Evolutionary conservation across 768 basidiomycete genomes (phyloP).

Genomic region (Lepiota subincarnata): DNA sequence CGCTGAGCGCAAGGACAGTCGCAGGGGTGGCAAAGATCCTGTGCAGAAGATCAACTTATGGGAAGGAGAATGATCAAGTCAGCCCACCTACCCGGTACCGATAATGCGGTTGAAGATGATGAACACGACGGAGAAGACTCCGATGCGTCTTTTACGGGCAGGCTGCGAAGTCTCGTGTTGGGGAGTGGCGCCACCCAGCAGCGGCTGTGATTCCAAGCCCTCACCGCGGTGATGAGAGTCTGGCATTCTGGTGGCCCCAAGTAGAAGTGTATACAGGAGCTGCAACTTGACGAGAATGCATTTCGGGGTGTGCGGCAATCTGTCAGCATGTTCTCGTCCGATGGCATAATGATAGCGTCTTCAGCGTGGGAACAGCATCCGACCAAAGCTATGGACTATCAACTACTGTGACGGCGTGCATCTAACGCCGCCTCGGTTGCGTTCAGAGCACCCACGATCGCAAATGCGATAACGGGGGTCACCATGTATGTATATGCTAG

Average conservation of each 20-base stretch:
- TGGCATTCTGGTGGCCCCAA: no score
- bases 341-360: background rate
- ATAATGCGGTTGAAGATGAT: constrained; percentile 36
- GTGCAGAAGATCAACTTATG: background rate
- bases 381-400: no score
- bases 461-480: constrained; percentile 8
- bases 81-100: constrained; percentile 29
- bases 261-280: no score
- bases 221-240: no score
- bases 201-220: background rate
- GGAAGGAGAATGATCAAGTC: background rate
- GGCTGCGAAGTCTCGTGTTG: background rate
- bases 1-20: constrained; percentile 25
- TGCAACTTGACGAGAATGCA: no score
- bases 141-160: constrained; percentile 19
- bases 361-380: background rate
- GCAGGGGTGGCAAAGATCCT: constrained; percentile 36
- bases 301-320: no score
- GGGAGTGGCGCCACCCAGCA: background rate
- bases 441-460: constrained; percentile 6
- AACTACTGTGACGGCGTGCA: no score
- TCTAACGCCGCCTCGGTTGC: constrained; percentile 1
- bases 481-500: constrained; percentile 8
- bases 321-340: no score
- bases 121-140: constrained; percentile 28